phyloP scores from a whole-genome alignment of 352 stramenopile genomes.

The Globisporangium orthogonon region DNA sequence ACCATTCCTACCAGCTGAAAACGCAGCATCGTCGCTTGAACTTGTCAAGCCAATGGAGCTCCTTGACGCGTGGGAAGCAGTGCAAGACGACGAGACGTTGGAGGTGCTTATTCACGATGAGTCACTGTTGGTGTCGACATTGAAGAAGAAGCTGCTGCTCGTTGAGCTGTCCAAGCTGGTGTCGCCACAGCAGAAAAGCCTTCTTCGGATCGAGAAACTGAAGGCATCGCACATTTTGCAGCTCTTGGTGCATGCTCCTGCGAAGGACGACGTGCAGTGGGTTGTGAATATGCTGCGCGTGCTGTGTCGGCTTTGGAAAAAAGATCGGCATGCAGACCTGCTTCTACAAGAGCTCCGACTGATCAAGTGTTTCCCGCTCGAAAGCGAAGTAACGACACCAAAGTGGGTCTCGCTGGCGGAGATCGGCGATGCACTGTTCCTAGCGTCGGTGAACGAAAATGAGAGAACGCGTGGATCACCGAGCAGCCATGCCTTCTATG shows the following conservation, averaged over 20 bases:
- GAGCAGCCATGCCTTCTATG: conserved; percentile 18
- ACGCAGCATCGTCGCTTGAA: not conserved
- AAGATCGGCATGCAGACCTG: conserved; percentile 37
- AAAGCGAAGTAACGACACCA: conserved; percentile 9
- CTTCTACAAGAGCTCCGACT: conserved; percentile 56
- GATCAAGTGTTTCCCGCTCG: conserved; percentile 68
- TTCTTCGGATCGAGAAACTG: conserved; percentile 61
- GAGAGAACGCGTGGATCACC: not conserved
- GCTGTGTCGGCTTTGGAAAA: conserved; percentile 51
- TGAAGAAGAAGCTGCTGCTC: conserved; percentile 54
- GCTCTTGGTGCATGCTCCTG: conserved; percentile 29
- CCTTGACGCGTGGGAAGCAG: conserved; percentile 35
- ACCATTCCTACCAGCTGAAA: conserved; percentile 33
- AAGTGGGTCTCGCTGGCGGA: conserved; percentile 43
- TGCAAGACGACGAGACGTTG: conserved; percentile 14
- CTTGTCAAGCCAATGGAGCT: conserved; percentile 30
- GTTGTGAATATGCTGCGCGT: conserved; percentile 37
- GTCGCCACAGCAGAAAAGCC: conserved; percentile 36
- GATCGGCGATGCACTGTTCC: conserved; percentile 25
- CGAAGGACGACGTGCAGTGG: conserved; percentile 31
- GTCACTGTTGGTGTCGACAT: conserved; percentile 18
- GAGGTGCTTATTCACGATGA: conserved; percentile 9
- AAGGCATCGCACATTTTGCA: conserved; percentile 55
- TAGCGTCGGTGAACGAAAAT: not conserved
- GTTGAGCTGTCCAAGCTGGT: conserved; percentile 30